These are phyloP conservation scores for Pisolithus thermaeus DNA, from an alignment of 1,284 basidiomycete species.

Conservation along the genomic window DNA sequence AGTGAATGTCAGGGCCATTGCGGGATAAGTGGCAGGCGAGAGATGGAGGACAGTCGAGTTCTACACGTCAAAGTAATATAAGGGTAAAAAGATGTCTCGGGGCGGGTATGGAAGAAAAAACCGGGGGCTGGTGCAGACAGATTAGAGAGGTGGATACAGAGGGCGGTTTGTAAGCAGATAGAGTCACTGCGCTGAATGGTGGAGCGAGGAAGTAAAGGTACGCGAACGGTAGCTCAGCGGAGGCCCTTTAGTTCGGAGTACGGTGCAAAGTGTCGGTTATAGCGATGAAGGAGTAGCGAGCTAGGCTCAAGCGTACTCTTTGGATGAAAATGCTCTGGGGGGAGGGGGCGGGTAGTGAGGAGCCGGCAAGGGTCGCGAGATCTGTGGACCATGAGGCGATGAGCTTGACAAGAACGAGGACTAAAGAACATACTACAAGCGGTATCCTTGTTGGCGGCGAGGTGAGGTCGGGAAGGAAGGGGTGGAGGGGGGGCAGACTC, in stretches of 20 bases:
- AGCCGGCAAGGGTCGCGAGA: constrained; percentile 95
- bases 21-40: background rate
- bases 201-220: constrained; percentile 23
- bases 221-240: constrained; percentile 58
- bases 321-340: constrained; percentile 27
- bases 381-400: constrained; percentile 34
- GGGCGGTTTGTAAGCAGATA: constrained; percentile 8
- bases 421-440: constrained; percentile 52
- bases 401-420: background rate
- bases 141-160: constrained; percentile 18
- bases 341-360: constrained; percentile 45
- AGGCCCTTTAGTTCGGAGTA: constrained; percentile 28
- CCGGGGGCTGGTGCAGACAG: background rate
- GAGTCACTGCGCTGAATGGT: background rate
- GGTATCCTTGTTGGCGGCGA: constrained; percentile 71
- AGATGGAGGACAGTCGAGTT: constrained; percentile 3
- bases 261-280: constrained; percentile 8
- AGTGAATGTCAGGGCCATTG: constrained; percentile 54
- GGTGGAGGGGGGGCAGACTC: constrained; percentile 21
- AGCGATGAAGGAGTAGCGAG: constrained; percentile 46
- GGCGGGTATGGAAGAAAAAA: background rate
- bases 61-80: background rate
- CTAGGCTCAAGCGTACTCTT: constrained; percentile 62
- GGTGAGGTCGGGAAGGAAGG: constrained; percentile 31
- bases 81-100: background rate